phyloP scores from a whole-genome alignment of 1,284 basidiomycete species.

The Cryptococcus sp. region DNA sequence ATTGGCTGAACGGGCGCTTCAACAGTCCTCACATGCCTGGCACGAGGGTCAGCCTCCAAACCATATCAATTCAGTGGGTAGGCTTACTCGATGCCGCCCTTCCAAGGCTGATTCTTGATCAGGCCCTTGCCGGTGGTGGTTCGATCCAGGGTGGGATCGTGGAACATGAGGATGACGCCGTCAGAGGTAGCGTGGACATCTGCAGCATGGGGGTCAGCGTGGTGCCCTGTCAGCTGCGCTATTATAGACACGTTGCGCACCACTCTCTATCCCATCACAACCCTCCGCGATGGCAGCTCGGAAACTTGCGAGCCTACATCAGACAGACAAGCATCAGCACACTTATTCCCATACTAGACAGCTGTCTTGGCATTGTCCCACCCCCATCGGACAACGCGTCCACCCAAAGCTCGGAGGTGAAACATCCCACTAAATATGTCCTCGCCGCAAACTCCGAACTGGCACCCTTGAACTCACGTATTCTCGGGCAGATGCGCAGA shows the following conservation, averaged over 20 bases:
- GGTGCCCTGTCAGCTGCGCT: background rate
- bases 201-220: conserved; percentile 46
- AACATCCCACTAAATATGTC: too few relatives aligned
- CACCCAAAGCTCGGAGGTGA: background rate
- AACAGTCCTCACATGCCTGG: conserved; percentile 65
- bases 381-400: background rate
- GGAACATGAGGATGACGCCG: conserved; percentile 91
- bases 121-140: conserved; percentile 57
- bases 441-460: too few relatives aligned
- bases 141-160: conserved; percentile 69
- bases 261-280: conserved; percentile 87
- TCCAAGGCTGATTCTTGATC: conserved; percentile 52
- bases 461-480: conserved; percentile 44
- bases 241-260: conserved; percentile 17
- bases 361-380: too few relatives aligned
- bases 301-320: conserved; percentile 73
- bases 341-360: too few relatives aligned
- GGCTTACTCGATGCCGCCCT: conserved; percentile 48
- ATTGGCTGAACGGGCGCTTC: conserved; percentile 82
- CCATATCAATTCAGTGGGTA: too few relatives aligned
- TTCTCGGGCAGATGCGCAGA: conserved; percentile 54
- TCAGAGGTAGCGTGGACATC: conserved; percentile 95
- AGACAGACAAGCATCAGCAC: background rate
- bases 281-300: conserved; percentile 88
- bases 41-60: background rate